Percentiles rank a stretch among this genome's conserved stretches.
Conservation (phyloP, 257 asterid species). For the Primulina huaijiensis region DNA sequence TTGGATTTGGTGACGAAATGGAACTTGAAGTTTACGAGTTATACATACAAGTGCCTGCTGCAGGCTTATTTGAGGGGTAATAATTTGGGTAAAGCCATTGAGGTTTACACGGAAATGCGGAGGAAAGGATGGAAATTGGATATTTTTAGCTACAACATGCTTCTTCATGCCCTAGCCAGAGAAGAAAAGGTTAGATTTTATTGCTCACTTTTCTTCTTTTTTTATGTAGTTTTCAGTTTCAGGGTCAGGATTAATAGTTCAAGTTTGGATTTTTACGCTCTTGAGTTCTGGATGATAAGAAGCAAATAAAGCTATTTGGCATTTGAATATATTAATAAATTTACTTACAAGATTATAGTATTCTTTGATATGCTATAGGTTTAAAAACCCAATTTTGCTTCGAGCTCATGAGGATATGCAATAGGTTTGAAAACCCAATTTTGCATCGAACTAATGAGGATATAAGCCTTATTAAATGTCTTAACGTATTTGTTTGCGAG, state of each 20-base stretch:
- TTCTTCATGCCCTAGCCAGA: slow-evolving; percentile 76
- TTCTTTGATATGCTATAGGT: slow-evolving; percentile 7
- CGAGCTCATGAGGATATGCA: neutral
- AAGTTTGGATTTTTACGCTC: neutral
- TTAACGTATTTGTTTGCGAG: neutral
- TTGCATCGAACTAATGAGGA: neutral
- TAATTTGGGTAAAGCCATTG: slow-evolving; percentile 44
- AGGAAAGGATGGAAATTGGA: slow-evolving; percentile 71
- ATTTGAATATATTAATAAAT: neutral
- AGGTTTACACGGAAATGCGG: slow-evolving; percentile 52
- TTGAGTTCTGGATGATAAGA: slow-evolving; percentile 1
- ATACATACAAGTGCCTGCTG: slow-evolving; percentile 83
- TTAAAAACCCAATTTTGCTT: neutral
- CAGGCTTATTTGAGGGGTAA: slow-evolving; percentile 73
- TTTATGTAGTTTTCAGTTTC: neutral
- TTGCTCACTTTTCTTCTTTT: neutral
- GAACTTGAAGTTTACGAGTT: slow-evolving; percentile 65
- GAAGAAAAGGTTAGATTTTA: slow-evolving; percentile 59
- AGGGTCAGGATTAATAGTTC: neutral
- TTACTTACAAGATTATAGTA: neutral
- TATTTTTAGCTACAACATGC: slow-evolving; percentile 76
- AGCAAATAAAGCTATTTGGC: neutral
- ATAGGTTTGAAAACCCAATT: neutral
- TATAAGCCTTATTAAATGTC: neutral
- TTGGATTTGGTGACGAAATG: slow-evolving; percentile 71